Evolutionary conservation across 345 rosid genomes (phyloP), one percentile per base, ranked within the genome.

Genomic region (Salix suchowensis): DNA sequence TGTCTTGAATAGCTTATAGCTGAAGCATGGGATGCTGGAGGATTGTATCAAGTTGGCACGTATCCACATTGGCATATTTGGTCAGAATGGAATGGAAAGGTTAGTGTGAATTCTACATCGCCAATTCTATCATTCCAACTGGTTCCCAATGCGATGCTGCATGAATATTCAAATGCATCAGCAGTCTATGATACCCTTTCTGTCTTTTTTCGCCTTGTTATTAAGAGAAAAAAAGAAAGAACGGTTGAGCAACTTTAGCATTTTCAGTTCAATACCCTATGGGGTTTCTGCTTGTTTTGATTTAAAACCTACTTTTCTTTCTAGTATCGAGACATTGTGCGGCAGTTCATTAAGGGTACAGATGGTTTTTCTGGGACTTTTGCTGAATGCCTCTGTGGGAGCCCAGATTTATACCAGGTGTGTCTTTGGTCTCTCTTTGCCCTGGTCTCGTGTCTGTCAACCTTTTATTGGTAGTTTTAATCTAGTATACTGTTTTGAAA

Each of bases 41-140:
- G 98, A 73, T 88, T 95, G 54, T 95, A 95, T 81, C 98, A 93
- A 90, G 98, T 95, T 85, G 98, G 98, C 81, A 81, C 50, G 65
- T 95, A 93, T 89, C 98, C 98, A 71, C 97, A 93, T 82, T 93
- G 98, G 98, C 88, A 92, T 72, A 86, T 91, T 72, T 93, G 98
- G 98, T 95, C 97, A 19, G 98, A 95, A 77, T 95, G 98, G 98
- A 95, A 95, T 80, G 98, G 98, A 73, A 95, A 95, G 98, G 98
- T 94, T 67, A 80, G 91, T 80, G 66, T 54, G 64, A 76, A 68
- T 77, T 65, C 64, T 66, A 10, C 36, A 21, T 30, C 72, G 62
- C 7, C 50, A 46, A 30, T 15, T 75, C 52, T 70, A 14, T 48
- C 32, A 44, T 40, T 58, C 36, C 64, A 28, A 46, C 24, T 67